These are phyloP conservation scores for Grammothele lineata DNA, from an alignment of 768 basidiomycete species.

Conservation along the genomic window DNA sequence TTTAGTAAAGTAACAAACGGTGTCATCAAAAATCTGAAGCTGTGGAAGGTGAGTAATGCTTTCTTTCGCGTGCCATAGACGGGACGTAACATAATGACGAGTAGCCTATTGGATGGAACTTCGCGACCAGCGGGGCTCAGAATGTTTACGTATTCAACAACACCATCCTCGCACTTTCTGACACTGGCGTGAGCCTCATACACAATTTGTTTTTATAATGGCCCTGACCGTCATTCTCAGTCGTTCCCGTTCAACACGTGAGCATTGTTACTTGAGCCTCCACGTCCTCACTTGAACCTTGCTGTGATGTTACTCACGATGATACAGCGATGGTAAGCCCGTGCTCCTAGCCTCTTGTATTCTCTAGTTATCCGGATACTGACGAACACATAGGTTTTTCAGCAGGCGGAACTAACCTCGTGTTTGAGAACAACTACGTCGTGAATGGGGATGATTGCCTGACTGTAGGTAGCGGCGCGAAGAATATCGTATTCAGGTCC, in stretches of 20 bases:
- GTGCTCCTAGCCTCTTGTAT: not conserved
- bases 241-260: slow-evolving; percentile 62
- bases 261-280: not conserved
- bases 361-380: not conserved
- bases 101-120: slow-evolving; percentile 56
- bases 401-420: slow-evolving; percentile 50
- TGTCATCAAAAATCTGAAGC: slow-evolving; percentile 52
- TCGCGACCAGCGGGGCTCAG: slow-evolving; percentile 44
- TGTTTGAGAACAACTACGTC: slow-evolving; percentile 56
- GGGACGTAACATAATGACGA: no score
- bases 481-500: slow-evolving; percentile 42
- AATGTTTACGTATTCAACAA: slow-evolving; percentile 54
- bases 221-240: slow-evolving; percentile 20
- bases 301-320: no score
- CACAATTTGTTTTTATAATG: not conserved
- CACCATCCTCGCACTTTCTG: slow-evolving; percentile 48
- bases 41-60: slow-evolving; percentile 23
- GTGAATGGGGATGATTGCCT: slow-evolving; percentile 62
- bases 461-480: slow-evolving; percentile 52
- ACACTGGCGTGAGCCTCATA: slow-evolving; percentile 24
- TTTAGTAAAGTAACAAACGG: slow-evolving; percentile 52
- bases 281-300: no score
- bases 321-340: slow-evolving; percentile 34
- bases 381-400: slow-evolving; percentile 47
- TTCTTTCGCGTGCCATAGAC: not conserved